Evolutionary conservation across 202 grass and related monocot genomes (phyloP).

Genomic region (Carex sylvatica): DNA sequence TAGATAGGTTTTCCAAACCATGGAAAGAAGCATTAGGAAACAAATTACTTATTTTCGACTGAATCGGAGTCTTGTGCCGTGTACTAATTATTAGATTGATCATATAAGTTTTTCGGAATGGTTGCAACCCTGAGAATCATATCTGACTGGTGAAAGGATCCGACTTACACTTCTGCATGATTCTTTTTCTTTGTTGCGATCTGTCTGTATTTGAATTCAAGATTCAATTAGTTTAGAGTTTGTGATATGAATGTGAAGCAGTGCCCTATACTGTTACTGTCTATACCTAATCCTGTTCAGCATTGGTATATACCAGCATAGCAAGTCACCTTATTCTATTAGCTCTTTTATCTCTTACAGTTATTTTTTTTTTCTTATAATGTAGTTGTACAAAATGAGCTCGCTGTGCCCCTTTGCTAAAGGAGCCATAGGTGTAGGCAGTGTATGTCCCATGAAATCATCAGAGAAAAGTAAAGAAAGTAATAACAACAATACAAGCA

Average conservation of each 20-base stretch:
- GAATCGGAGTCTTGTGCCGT: not conserved
- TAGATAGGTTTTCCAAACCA: too few species aligned
- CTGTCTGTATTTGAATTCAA: not conserved
- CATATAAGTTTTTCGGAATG: not conserved
- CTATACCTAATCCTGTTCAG: not conserved
- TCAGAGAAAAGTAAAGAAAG: slow-evolving; percentile 29
- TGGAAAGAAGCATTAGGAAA: not conserved
- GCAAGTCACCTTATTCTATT: not conserved
- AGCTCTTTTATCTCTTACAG: not conserved
- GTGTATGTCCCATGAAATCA: slow-evolving; percentile 51
- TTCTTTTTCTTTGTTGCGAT: not conserved
- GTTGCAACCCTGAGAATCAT: not conserved
- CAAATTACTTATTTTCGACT: not conserved
- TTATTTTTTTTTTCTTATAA: not conserved
- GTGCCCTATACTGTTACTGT: not conserved
- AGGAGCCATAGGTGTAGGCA: slow-evolving; percentile 24
- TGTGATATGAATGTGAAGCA: not conserved
- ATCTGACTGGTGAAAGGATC: not conserved
- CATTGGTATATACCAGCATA: not conserved
- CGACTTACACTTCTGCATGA: not conserved
- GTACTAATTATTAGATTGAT: too few species aligned
- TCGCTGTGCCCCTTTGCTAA: slow-evolving; percentile 72
- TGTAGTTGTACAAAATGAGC: slow-evolving; percentile 48
- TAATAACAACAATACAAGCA: slow-evolving; percentile 11
- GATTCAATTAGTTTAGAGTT: not conserved